Base-by-base conservation (phyloP, 2,329 filamentous ascomycete genomes). In the Nemania serpens region DNA sequence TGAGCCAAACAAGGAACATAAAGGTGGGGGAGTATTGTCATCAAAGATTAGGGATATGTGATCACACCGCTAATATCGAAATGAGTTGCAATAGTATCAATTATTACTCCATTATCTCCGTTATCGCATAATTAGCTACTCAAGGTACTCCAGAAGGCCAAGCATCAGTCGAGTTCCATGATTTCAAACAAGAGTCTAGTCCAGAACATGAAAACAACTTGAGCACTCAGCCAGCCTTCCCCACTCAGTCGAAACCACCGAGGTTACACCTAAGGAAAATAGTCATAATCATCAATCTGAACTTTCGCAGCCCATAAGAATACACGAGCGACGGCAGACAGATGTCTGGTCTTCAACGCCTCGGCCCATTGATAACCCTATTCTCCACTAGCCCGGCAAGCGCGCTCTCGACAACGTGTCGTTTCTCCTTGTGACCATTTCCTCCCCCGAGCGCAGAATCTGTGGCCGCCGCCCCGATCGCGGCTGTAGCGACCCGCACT, bases 321-420 rank as follows among this genome's bases (percentile, higher is more conserved):
- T 29, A n/a, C 12, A 29, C 18, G 12, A 9, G 5, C 42, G 4
- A 12, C 22, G 3, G 5, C 43, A 3, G 6, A 12, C 43, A 5
- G 22, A 4, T 25, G 2, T 25, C n/a, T 13, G 5, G 12, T 17
- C 43, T 29, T 46, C 20, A 58, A 17, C 39, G 59, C 11, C 53
- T 49, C 4, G 54, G 54, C n/a, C 70, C 70, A 48, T 71, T 69
- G 15, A 71, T 63, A n/a, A 69, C 53, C 58, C 69, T 66, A 43
- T 71, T 70, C 36, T 69, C 55, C 25, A 67, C 58, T 46, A 72
- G 22, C 11, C 70, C 70, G 2, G 69, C 70, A 12, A 72, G 36
- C 13, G 67, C 63, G 15, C 69, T 69, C 50, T 69, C 68, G 17
- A 66, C 25, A 0, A 67, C 46, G 20, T 68, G 68, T 18, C 64